Conservation (phyloP, 306 rosid genomes). For the Rosa multiflora region DNA sequence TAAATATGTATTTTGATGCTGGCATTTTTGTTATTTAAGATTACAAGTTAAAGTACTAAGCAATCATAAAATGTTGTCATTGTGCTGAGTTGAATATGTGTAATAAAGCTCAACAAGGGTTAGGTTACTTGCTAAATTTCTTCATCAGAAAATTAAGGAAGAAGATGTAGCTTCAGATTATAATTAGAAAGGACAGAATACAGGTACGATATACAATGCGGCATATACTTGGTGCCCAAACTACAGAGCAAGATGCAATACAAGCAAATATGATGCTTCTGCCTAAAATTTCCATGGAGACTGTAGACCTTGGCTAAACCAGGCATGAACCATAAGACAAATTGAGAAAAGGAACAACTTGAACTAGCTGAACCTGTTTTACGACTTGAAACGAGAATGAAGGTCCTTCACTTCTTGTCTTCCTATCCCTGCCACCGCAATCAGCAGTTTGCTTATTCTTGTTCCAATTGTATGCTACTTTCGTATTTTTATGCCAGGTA, state of each 20-base stretch:
- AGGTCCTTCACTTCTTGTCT: background rate
- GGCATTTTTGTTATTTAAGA: background rate
- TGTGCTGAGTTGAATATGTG: background rate
- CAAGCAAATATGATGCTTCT: slow-evolving; percentile 1
- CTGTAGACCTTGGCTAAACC: background rate
- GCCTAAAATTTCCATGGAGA: no score
- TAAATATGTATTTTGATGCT: background rate
- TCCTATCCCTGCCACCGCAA: background rate
- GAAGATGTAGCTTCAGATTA: background rate
- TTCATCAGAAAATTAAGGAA: background rate
- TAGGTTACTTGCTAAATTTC: background rate
- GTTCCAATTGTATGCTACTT: slow-evolving; percentile 32
- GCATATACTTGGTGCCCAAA: background rate
- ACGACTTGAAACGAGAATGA: background rate
- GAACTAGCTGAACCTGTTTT: slow-evolving; percentile 21
- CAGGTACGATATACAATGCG: slow-evolving; percentile 7
- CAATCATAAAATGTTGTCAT: background rate
- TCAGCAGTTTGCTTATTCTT: slow-evolving; percentile 9
- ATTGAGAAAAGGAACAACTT: background rate
- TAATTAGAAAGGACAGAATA: background rate
- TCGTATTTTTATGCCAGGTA: slow-evolving; percentile 80
- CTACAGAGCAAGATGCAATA: slow-evolving; percentile 1
- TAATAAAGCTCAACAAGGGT: background rate
- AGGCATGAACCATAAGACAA: slow-evolving; percentile 4
- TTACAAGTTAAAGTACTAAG: background rate